Evolutionary conservation across 495 filamentous ascomycete genomes (phyloP).

Genomic region (Daldinia concentrica): DNA sequence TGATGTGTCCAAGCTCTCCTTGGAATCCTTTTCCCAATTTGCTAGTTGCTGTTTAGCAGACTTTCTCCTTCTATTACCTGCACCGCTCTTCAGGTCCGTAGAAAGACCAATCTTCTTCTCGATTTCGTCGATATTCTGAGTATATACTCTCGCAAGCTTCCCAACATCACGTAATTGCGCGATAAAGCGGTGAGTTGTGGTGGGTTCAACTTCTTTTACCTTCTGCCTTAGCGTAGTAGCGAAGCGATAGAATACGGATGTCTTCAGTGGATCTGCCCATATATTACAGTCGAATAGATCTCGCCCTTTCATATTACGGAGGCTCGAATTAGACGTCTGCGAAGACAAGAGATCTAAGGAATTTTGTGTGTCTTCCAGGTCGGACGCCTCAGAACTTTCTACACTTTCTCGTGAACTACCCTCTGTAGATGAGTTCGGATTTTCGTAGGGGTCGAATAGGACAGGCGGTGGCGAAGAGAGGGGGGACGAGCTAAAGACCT

Average conservation of each 20-base stretch:
- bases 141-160: constrained; percentile 72
- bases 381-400: constrained; percentile 47
- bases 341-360: constrained; percentile 53
- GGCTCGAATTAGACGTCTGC: constrained; percentile 51
- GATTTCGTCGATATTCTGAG: constrained; percentile 76
- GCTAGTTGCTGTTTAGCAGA: constrained; percentile 30
- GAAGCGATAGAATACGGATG: constrained; percentile 73
- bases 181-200: constrained; percentile 68
- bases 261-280: constrained; percentile 69
- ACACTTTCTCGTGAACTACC: constrained; percentile 43
- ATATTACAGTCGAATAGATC: constrained; percentile 74
- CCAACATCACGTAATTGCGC: constrained; percentile 67
- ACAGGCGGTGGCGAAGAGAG: constrained; percentile 58
- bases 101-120: constrained; percentile 71
- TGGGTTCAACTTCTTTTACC: constrained; percentile 64
- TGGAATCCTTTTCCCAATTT: constrained; percentile 30
- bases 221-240: constrained; percentile 68
- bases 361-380: constrained; percentile 51
- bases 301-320: constrained; percentile 68
- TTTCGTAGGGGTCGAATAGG: constrained; percentile 56
- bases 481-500: constrained; percentile 51
- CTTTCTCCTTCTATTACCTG: constrained; percentile 61
- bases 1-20: constrained; percentile 24
- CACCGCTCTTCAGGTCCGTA: constrained; percentile 61
- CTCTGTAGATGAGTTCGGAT: constrained; percentile 40